Percentiles rank a stretch among this genome's conserved stretches.
Evolutionary conservation across 352 stramenopile species (phyloP).

Genomic region (Globisporangium takayamanum): DNA sequence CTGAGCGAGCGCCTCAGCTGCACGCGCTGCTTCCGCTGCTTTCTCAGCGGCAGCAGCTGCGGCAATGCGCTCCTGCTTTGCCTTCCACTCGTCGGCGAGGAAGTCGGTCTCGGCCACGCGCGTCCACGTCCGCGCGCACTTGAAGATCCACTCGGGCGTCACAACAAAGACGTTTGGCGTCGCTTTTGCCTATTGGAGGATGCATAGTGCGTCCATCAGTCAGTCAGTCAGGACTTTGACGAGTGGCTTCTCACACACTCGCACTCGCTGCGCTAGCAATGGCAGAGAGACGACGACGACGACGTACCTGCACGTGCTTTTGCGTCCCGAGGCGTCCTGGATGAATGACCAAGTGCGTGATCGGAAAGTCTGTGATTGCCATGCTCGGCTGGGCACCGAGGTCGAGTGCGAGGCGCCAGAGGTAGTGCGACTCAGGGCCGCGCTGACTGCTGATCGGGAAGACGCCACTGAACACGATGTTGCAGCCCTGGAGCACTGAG

Average conservation of each 20-base stretch:
- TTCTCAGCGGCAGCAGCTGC: slow-evolving; percentile 8
- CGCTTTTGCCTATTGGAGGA: slow-evolving; percentile 36
- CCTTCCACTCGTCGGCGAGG: slow-evolving; percentile 56
- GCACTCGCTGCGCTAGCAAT: too few relatives aligned
- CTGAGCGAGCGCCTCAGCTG: not conserved
- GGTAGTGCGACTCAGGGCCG: slow-evolving; percentile 56
- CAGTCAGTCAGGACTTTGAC: not conserved
- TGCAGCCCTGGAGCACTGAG: slow-evolving; percentile 47
- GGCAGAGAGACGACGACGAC: too few relatives aligned
- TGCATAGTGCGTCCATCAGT: not conserved
- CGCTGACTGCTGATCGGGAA: slow-evolving; percentile 56
- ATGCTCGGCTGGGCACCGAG: slow-evolving; percentile 65
- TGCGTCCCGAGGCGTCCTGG: slow-evolving; percentile 71
- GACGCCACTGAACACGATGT: slow-evolving; percentile 79
- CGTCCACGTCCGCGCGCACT: slow-evolving; percentile 67
- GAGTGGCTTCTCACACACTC: not conserved
- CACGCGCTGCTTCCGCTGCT: slow-evolving; percentile 1
- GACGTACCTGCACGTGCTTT: slow-evolving; percentile 61
- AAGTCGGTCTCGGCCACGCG: slow-evolving; percentile 58
- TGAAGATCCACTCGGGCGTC: slow-evolving; percentile 75
- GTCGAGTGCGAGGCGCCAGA: slow-evolving; percentile 71
- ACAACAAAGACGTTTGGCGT: slow-evolving; percentile 60
- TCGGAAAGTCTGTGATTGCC: slow-evolving; percentile 59
- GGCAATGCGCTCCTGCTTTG: slow-evolving; percentile 22
- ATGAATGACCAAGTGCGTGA: slow-evolving; percentile 85